Percentiles rank a stretch among this genome's conserved stretches.
Conservation (phyloP, 805 yeast genomes). For the Naumovozyma dairenensis region DNA sequence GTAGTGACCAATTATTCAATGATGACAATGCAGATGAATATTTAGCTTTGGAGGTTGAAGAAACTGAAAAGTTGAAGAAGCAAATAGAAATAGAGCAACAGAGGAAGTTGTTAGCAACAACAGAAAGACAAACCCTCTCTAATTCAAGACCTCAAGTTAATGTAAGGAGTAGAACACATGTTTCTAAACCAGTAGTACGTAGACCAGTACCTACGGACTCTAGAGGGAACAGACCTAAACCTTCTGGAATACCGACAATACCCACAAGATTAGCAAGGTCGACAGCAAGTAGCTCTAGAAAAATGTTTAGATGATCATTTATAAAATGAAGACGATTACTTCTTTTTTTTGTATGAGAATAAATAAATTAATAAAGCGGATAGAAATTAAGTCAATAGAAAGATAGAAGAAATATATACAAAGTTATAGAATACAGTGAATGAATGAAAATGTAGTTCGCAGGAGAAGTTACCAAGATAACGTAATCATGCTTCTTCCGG, state of each 20-base stretch:
- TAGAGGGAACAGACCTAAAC: conserved; percentile 5
- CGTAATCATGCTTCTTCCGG: too few species aligned
- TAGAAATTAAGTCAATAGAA: too few species aligned
- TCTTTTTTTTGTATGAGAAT: too few species aligned
- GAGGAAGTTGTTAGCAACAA: conserved; percentile 2
- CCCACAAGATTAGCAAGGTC: conserved; percentile 17
- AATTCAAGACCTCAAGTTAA: too few species aligned
- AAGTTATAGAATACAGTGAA: not conserved
- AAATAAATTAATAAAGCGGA: too few species aligned
- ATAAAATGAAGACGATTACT: too few species aligned
- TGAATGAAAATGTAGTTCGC: too few species aligned
- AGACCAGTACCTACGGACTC: too few species aligned
- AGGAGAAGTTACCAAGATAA: too few species aligned
- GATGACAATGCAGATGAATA: conserved; percentile 13
- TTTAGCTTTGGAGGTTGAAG: conserved; percentile 8
- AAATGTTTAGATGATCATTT: conserved; percentile 15
- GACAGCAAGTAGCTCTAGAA: conserved; percentile 19
- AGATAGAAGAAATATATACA: not conserved
- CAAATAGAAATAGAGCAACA: conserved; percentile 8
- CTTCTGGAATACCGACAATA: conserved; percentile 18
- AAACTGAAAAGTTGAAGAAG: conserved; percentile 14
- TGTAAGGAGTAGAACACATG: too few species aligned
- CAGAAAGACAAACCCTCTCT: not conserved
- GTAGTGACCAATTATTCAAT: conserved; percentile 22
- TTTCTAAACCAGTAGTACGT: too few species aligned